Percentiles rank a stretch among this genome's conserved stretches.
Evolutionary conservation across 2,329 filamentous ascomycete genomes (phyloP).

Genomic region (Colletotrichum salicis): DNA sequence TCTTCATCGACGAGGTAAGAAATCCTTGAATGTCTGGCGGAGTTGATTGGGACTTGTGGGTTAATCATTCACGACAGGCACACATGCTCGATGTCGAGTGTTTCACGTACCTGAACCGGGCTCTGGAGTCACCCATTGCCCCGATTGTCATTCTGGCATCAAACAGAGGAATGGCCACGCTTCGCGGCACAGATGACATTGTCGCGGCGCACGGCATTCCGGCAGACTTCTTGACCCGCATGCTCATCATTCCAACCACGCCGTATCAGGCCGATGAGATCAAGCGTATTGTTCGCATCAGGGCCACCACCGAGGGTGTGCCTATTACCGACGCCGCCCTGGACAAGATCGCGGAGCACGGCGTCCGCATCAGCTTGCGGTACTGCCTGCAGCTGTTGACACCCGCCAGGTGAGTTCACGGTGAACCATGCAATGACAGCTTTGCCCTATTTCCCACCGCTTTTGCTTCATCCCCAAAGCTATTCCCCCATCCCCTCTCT

Average conservation of each 20-base stretch:
- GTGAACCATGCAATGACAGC: constrained; percentile 2
- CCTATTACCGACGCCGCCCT: constrained; percentile 84
- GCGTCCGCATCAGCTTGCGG: constrained; percentile 87
- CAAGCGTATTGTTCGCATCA: constrained; percentile 87
- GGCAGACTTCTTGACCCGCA: constrained; percentile 88
- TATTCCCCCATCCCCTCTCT: constrained; percentile 14
- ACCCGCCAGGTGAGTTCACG: constrained; percentile 73
- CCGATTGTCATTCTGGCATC: constrained; percentile 98
- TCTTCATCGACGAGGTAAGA: constrained; percentile 96
- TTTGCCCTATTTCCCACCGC: constrained; percentile 6
- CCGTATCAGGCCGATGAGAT: constrained; percentile 91
- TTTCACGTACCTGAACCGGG: constrained; percentile 98
- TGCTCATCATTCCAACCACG: constrained; percentile 95
- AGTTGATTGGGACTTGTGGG: constrained; percentile 24
- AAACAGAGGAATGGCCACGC: constrained; percentile 92
- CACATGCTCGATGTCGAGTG: constrained; percentile 99
- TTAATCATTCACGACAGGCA: constrained; percentile 66
- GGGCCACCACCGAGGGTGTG: constrained; percentile 83
- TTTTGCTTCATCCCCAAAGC: constrained; percentile 20
- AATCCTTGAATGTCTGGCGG: constrained; percentile 17
- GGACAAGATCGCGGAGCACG: constrained; percentile 86
- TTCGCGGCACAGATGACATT: constrained; percentile 85
- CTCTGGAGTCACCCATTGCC: constrained; percentile 93
- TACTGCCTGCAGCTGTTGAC: constrained; percentile 94
- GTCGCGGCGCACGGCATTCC: constrained; percentile 93